phyloP scores from a whole-genome alignment of 1,139 yeast genomes.

The Casaregolazyma suthepensis region DNA sequence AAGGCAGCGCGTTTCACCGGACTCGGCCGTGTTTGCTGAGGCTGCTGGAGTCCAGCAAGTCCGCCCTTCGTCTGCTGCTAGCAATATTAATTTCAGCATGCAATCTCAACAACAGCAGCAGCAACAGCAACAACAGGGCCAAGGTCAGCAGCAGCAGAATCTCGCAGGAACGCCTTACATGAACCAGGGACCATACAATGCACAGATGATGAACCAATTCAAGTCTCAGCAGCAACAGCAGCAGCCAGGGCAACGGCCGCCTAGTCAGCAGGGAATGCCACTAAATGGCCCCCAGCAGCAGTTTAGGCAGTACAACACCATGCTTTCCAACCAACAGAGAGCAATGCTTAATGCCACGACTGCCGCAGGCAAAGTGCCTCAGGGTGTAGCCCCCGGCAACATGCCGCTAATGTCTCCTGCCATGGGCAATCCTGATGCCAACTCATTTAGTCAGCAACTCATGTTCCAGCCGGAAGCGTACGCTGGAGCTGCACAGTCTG shows the following conservation, averaged over 20 bases:
- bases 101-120: slow-evolving; percentile 21
- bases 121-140: slow-evolving; percentile 17
- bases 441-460: slow-evolving; percentile 9
- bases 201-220: slow-evolving; percentile 26
- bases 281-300: slow-evolving; percentile 23
- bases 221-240: slow-evolving; percentile 16
- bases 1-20: slow-evolving; percentile 35
- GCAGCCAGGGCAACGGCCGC: slow-evolving; percentile 2
- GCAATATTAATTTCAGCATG: slow-evolving; percentile 10
- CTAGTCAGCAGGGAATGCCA: slow-evolving; percentile 5
- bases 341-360: slow-evolving; percentile 24
- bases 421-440: slow-evolving; percentile 15
- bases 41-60: slow-evolving; percentile 21
- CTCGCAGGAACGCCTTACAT: slow-evolving; percentile 10
- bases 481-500: slow-evolving; percentile 10
- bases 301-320: slow-evolving; percentile 23
- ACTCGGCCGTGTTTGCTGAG: slow-evolving; percentile 26
- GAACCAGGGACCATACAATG: slow-evolving; percentile 18
- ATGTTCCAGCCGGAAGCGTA: slow-evolving; percentile 16
- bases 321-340: slow-evolving; percentile 23
- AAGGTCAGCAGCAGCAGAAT: slow-evolving; percentile 18
- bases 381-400: slow-evolving; percentile 11
- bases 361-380: slow-evolving; percentile 14
- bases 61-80: slow-evolving; percentile 7
- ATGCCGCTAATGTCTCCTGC: slow-evolving; percentile 17